Conservation (phyloP, 1,284 basidiomycete genomes). For the Cystobasidium sp. region DNA sequence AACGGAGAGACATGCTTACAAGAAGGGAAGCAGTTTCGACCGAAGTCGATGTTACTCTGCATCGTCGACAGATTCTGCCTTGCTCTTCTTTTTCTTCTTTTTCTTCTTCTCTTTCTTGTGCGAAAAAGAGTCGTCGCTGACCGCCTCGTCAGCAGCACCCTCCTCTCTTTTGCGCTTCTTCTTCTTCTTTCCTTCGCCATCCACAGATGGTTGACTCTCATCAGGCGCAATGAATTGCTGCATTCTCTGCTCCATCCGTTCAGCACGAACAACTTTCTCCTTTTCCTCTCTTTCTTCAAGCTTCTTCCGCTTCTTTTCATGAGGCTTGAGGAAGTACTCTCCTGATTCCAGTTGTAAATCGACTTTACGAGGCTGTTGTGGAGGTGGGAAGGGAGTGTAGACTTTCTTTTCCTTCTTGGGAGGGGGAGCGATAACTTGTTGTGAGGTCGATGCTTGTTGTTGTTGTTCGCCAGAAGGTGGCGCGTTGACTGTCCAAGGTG, state of each 20-base stretch:
- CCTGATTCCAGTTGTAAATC: conserved; percentile 94
- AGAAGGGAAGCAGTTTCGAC: neutral
- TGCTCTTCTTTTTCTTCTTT: conserved; percentile 35
- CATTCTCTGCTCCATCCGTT: conserved; percentile 31
- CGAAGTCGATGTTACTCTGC: conserved; percentile 3
- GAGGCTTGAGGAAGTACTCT: conserved; percentile 94
- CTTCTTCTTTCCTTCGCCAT: conserved; percentile 48
- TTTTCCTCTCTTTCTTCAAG: conserved; percentile 70
- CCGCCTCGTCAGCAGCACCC: conserved; percentile 3
- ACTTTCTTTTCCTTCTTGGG: conserved; percentile 73
- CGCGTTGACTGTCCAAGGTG: conserved; percentile 14
- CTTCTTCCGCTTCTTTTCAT: conserved; percentile 74
- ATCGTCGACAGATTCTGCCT: conserved; percentile 9
- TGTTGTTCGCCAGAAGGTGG: conserved; percentile 8
- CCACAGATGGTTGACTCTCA: conserved; percentile 33
- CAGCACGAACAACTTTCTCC: conserved; percentile 57
- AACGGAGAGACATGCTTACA: conserved; percentile 1
- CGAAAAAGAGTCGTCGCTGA: neutral
- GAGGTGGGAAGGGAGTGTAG: conserved; percentile 99
- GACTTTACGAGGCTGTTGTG: conserved; percentile 91
- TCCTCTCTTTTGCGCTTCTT: conserved; percentile 47
- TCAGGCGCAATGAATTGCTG: conserved; percentile 41
- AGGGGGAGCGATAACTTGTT: conserved; percentile 19
- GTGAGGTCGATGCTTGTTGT: conserved; percentile 15
- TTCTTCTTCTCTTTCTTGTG: conserved; percentile 40